Base-by-base conservation (phyloP, 2,329 filamentous ascomycete genomes). In the Epichloe coenophiala region DNA sequence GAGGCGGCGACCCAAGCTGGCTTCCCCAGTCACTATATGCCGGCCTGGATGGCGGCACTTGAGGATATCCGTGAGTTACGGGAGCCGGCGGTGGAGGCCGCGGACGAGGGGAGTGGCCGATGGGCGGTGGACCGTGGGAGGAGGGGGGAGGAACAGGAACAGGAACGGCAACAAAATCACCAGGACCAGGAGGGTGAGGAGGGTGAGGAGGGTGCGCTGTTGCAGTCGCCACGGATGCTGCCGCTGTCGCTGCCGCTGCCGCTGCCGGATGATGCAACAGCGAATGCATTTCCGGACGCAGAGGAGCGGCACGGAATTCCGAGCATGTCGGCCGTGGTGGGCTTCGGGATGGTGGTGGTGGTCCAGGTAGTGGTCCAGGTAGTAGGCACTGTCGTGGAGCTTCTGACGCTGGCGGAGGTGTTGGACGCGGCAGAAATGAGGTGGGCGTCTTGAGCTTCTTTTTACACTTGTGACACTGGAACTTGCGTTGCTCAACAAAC, bases 391-490 rank as follows among this genome's bases (percentile, higher is more conserved):
- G 53, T 38, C 54, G 55, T 42, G 56, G 51, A 50, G 54, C 44
- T 42, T 62, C 62, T 33, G 51, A 13, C 13, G 51, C 45, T 15
- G 56, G 49, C 19, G 54, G 27, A 40, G 60, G 53, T 17, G 59
- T 57, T 38, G 55, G 55, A 33, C 51, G 55, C 41, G 57, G 53
- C 9, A 52, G 51, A 17, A 62, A 60, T 11, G 62, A 55, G 23
- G 59, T 59, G 56, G 74, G 69, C 49, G 73, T 69, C 27, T 71
- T 72, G 51, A 75, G 75, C 33, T 66, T 63, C 61, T 78, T 83
- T 56, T 72, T 75, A 61, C 86, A 90, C 63, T 87, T 86, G 66
- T 90, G 86, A 59, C 86, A 90, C 64, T 88, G 83, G 56, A 80
- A 84, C 54, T 74, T 76, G 33, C 76, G 71, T 57, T 81, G 78